These are phyloP conservation scores for Trichopus zeylanicus DNA, from an alignment of 116 monocot genomes.

Conservation along the genomic window DNA sequence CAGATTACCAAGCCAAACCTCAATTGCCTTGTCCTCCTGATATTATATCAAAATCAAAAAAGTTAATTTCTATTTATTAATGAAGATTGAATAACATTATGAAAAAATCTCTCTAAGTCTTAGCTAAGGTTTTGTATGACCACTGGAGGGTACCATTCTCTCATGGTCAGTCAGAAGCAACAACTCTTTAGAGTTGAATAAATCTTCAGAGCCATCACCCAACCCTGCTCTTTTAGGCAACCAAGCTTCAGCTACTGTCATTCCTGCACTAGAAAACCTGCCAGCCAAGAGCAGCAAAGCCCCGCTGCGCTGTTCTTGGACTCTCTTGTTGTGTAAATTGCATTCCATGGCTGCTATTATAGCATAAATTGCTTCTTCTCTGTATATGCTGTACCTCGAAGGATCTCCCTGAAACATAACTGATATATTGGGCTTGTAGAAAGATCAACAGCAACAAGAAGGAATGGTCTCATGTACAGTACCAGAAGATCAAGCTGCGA, in stretches of 20 bases:
- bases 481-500: constrained; percentile 80
- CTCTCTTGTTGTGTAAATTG: constrained; percentile 35
- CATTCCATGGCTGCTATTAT: constrained; percentile 51
- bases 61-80: not conserved
- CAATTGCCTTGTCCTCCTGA: constrained; percentile 56
- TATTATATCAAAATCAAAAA: not conserved
- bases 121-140: not conserved
- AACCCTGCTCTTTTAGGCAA: constrained; percentile 69
- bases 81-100: not conserved
- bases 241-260: constrained; percentile 52
- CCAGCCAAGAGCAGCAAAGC: constrained; percentile 67
- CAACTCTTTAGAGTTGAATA: constrained; percentile 34
- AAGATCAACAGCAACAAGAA: constrained; percentile 16
- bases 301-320: constrained; percentile 57
- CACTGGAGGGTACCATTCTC: constrained; percentile 26
- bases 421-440: constrained; percentile 24
- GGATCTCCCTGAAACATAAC: constrained; percentile 70
- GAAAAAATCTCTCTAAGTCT: too few relatives aligned
- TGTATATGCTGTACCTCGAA: constrained; percentile 50
- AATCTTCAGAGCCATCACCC: constrained; percentile 34
- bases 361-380: constrained; percentile 76
- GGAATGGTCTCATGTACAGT: constrained; percentile 10
- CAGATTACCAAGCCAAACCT: constrained; percentile 47
- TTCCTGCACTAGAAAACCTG: constrained; percentile 50
- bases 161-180: constrained; percentile 20